Base-by-base conservation (phyloP, 169 alveolate genomes). In the Eimeria acervulina region DNA sequence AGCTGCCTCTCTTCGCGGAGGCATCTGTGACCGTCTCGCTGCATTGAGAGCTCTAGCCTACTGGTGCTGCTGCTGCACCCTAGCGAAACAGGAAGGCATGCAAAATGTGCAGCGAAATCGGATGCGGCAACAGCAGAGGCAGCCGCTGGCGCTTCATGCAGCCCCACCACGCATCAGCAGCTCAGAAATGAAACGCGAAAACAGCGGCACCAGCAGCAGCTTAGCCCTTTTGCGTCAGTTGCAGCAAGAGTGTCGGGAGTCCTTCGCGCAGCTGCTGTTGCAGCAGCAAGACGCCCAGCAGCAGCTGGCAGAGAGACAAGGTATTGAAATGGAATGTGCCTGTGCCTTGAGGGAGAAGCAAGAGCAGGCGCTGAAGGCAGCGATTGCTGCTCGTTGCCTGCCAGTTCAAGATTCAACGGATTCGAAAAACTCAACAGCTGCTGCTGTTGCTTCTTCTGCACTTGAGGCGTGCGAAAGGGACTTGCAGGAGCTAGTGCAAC, bases 241-340 rank as follows among this genome's bases (percentile, higher is more conserved):
- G 72, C 96, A 76, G 51, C 91, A 93, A 66, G 93, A 78, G 51
- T 93, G 92, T 28, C 40, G 87, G 21, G 96, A 59, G 19, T 59
- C 96, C 5, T 59, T 78, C 52, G 76, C 74, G 52, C 63, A 33
- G 84, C 72, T 72, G 40, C 92, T 80, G 68, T 38, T 61, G 61
- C 92, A 85, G 55, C 96, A 93, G 85, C 92, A 80, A 17, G 96
- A 93, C 26, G 85, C 96, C 2, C 92, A 76, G 40, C 59, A 47
- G 36, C 96, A 93, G 36, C 93, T 93, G 38, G 92, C 92, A 40
- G 96, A 93, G 59, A 26, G 96, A 63, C 96, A 93, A 66, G 88
- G 96, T 66, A 61, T 76, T 21, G 96, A 93, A 59, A 93, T 93
- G 96, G 96, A 93, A 33, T 66, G 74, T 26, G 96, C 92, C 12